These are phyloP conservation scores for Nissolia schottii DNA, from an alignment of 306 rosid species.

Conservation along the genomic window DNA sequence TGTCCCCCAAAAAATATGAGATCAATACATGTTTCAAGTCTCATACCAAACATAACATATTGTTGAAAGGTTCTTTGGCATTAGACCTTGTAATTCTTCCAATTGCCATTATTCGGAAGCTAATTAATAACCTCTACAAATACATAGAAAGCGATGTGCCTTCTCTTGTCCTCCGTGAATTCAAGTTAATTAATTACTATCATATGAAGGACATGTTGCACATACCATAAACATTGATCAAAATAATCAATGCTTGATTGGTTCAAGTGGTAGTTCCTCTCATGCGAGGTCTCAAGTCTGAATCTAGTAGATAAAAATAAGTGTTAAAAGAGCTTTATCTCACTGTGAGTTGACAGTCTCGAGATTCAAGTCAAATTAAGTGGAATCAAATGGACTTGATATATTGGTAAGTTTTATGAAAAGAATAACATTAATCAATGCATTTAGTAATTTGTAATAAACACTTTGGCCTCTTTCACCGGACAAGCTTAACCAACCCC, in stretches of 20 bases:
- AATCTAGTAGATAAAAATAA: too few species aligned
- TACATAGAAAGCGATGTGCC: constrained; percentile 14
- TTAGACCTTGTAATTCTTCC: not conserved
- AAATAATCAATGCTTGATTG: too few species aligned
- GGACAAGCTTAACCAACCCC: constrained; percentile 26
- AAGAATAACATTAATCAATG: too few species aligned
- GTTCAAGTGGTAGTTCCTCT: too few species aligned
- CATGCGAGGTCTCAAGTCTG: too few species aligned
- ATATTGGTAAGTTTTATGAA: too few species aligned
- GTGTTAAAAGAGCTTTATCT: too few species aligned
- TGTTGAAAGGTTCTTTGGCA: not conserved
- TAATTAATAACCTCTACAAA: not conserved
- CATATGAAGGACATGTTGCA: not conserved
- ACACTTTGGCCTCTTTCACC: not conserved
- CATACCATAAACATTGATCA: not conserved
- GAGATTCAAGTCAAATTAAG: too few species aligned
- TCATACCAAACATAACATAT: not conserved
- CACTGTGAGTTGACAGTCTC: too few species aligned
- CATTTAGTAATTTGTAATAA: not conserved
- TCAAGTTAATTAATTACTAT: not conserved
- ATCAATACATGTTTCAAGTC: not conserved
- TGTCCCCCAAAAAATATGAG: not conserved
- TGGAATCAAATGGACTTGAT: too few species aligned
- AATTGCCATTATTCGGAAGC: not conserved
- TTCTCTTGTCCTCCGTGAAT: not conserved